Conservation (phyloP, 345 rosid species). For the Jatropha curcas region DNA sequence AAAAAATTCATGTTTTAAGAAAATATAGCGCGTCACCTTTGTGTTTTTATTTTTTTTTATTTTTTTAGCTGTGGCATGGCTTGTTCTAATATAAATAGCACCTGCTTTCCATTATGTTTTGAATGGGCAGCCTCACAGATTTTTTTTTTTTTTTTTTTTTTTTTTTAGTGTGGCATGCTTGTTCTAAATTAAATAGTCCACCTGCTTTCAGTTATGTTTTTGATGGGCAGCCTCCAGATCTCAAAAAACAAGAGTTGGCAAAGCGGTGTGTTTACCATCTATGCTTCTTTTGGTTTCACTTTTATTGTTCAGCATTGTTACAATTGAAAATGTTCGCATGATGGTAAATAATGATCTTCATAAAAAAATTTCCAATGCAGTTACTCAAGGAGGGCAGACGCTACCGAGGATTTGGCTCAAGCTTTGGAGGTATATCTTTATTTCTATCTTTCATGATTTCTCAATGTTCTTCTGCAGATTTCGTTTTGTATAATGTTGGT, state of each 20-base stretch:
- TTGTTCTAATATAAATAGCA: no score
- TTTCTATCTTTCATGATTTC: slow-evolving; percentile 1
- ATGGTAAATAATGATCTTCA: slow-evolving; percentile 3
- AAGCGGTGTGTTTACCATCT: slow-evolving; percentile 53
- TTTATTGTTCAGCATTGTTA: neutral
- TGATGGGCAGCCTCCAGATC: slow-evolving; percentile 86
- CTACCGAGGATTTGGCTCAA: slow-evolving; percentile 59
- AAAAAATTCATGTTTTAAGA: no score
- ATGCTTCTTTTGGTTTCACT: neutral
- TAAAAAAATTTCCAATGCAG: slow-evolving; percentile 39
- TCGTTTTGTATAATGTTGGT: neutral
- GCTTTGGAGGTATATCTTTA: slow-evolving; percentile 61
- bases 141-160: no score
- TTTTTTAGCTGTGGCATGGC: no score
- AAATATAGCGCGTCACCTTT: no score
- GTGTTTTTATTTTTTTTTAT: no score
- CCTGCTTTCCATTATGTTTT: no score
- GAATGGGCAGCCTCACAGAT: no score
- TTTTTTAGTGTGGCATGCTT: slow-evolving; percentile 4
- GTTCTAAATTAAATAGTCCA: neutral
- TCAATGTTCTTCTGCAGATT: neutral
- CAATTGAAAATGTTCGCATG: neutral
- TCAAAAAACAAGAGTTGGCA: slow-evolving; percentile 83
- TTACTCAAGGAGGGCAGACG: slow-evolving; percentile 77
- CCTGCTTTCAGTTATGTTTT: slow-evolving; percentile 66